Conservation (phyloP, 2,329 filamentous ascomycete species). For the Sordariomycetes sp. region DNA sequence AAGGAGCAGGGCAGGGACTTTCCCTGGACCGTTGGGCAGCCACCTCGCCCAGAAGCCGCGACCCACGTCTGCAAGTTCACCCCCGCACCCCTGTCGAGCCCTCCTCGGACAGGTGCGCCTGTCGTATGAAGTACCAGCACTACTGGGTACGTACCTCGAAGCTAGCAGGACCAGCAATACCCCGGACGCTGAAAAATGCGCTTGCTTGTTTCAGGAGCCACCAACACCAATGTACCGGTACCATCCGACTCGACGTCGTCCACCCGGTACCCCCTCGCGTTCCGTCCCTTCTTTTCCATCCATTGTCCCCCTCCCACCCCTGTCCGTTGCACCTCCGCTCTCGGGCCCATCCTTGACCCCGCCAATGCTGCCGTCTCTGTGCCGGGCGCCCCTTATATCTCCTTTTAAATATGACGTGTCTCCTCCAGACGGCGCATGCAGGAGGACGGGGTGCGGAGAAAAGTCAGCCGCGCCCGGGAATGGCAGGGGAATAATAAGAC, state of each 20-base stretch:
- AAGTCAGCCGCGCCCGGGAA: neutral
- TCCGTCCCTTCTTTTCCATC: neutral
- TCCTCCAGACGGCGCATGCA: neutral
- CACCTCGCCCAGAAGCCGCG: neutral
- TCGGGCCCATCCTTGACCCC: neutral
- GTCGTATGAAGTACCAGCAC: neutral
- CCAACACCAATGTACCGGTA: neutral
- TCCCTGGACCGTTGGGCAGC: neutral
- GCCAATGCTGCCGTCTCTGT: neutral
- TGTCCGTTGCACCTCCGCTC: neutral
- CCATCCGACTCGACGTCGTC: neutral
- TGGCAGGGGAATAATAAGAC: neutral
- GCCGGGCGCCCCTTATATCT: neutral
- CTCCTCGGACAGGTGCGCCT: neutral
- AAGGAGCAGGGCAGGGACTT: neutral
- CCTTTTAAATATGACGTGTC: neutral
- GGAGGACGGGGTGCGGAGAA: neutral
- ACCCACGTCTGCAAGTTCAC: slow-evolving; percentile 4
- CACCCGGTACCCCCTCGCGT: neutral
- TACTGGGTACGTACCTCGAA: neutral
- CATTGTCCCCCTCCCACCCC: neutral
- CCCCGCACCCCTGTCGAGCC: neutral
- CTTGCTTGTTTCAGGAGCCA: neutral
- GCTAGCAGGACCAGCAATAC: neutral
- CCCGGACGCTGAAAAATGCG: neutral